A percentile compares a stretch with the other conserved stretches of the same genome.
These are phyloP conservation scores for Neonectria hederae DNA, from an alignment of 2,329 filamentous ascomycete species.

Conservation along the genomic window DNA sequence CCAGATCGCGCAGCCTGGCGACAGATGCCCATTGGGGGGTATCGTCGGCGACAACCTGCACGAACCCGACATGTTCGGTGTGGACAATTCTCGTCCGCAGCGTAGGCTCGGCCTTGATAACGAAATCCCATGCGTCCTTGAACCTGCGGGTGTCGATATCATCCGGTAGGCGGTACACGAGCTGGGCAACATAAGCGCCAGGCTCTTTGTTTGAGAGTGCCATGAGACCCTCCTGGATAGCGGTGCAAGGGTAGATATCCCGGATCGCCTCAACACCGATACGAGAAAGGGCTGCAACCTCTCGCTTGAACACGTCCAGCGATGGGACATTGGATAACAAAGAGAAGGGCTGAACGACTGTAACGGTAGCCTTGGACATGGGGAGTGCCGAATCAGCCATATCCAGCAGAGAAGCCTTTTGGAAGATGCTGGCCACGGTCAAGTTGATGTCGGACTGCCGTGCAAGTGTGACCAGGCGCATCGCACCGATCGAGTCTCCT, in stretches of 20 bases:
- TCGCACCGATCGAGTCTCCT: constrained; percentile 45
- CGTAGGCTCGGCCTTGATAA: constrained; percentile 19
- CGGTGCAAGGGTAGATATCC: constrained; percentile 34
- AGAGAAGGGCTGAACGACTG: constrained; percentile 19
- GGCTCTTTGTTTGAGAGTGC: constrained; percentile 31
- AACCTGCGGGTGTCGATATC: constrained; percentile 19
- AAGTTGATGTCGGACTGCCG: constrained; percentile 50
- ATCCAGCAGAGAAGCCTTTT: constrained; percentile 29
- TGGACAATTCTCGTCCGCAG: constrained; percentile 37
- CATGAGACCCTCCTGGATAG: constrained; percentile 37
- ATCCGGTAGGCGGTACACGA: constrained; percentile 27
- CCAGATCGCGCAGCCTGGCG: not conserved
- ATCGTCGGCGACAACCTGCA: constrained; percentile 31
- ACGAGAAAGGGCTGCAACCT: not conserved
- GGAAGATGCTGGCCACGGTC: constrained; percentile 57
- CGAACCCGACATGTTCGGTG: constrained; percentile 22
- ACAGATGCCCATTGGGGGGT: constrained; percentile 21
- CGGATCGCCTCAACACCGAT: not conserved
- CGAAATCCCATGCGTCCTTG: constrained; percentile 26
- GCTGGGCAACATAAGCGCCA: constrained; percentile 35
- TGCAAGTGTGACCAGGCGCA: constrained; percentile 43
- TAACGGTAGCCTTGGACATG: constrained; percentile 3
- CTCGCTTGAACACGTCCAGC: not conserved
- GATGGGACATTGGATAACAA: constrained; percentile 8
- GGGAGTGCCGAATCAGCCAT: constrained; percentile 34